A percentile compares a stretch with the other conserved stretches of the same genome.
phyloP scores from a whole-genome alignment of 2,329 filamentous ascomycete genomes.

The Botrytis sinoallii region DNA sequence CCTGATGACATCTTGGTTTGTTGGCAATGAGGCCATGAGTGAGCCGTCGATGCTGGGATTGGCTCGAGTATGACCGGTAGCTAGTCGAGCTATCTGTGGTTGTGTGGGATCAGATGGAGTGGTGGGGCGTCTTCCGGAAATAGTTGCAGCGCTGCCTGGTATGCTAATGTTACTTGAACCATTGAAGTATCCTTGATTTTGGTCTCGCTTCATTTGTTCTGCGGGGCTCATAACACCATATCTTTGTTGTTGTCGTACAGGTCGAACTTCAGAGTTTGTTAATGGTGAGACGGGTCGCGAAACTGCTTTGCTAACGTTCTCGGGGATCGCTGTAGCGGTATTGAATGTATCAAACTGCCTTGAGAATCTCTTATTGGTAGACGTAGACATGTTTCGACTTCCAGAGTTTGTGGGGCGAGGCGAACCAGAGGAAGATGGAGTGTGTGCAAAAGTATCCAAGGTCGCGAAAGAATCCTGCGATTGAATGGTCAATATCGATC shows the following conservation, averaged over 20 bases:
- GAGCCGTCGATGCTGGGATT: constrained; percentile 82
- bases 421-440: constrained; percentile 61
- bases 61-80: constrained; percentile 69
- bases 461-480: constrained; percentile 76
- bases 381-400: constrained; percentile 45
- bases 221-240: constrained; percentile 59
- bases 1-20: constrained; percentile 83
- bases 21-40: constrained; percentile 79
- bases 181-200: constrained; percentile 51
- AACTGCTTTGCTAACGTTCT: constrained; percentile 49
- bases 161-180: constrained; percentile 46
- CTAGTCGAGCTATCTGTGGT: constrained; percentile 58
- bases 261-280: constrained; percentile 31
- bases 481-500: constrained; percentile 25
- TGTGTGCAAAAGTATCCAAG: constrained; percentile 60
- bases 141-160: constrained; percentile 49
- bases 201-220: constrained; percentile 50
- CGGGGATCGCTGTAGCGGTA: constrained; percentile 33
- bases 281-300: constrained; percentile 71
- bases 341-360: constrained; percentile 51
- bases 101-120: constrained; percentile 56
- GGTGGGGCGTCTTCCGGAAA: constrained; percentile 52
- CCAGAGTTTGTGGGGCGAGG: constrained; percentile 58
- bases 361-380: constrained; percentile 62
- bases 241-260: constrained; percentile 43